Base-by-base conservation (phyloP, 176 grass and related monocot genomes). In the Oryza coarctata region DNA sequence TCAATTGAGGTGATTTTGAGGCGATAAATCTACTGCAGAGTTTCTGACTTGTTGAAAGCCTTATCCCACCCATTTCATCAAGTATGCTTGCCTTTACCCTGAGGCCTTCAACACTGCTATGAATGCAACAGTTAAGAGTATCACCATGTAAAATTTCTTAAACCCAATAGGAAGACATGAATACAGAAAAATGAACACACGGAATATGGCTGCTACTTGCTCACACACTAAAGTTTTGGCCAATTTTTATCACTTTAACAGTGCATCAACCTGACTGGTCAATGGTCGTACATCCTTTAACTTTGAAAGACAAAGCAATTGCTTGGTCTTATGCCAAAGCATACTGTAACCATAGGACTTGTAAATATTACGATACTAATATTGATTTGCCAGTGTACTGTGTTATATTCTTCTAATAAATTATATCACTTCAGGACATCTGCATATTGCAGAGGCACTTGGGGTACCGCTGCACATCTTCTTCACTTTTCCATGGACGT, bases 401-500 rank as follows among this genome's bases (percentile, higher is more conserved):
- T 61, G 25, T 82, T 75, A 13, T 73, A 20, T 85, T 13, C 14
- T 43, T 23, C 30, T 87, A 33, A 81, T 55, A 77, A 70, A 64
- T 64, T 26, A 15, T 78, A 66, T 79, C 44, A 70, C 76, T 82
- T 66, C 86, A 98, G 95, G 95, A 63, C 95, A 98, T 94, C 79
- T 90, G 23, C 95, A 98, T 84, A 94, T 98, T 45, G 95, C 95
- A 73, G 95, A 98, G 84, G 92, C 95, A 82, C 92, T 98, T 71
- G 88, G 95, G 77, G 87, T 89, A 45, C 92, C 95, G 84, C 85
- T 98, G 79, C 92, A 95, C 49, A 98, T 98, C 60, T 95, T 98
- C 84, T 98, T 98, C 71, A 98, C 95, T 86, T 94, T 98, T 86
- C 95, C 95, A 68, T 98, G 95, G 95, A 98, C 95, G 95, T 98